These are phyloP conservation scores for Quercus gilva DNA, from an alignment of 306 rosid genomes.

Conservation along the genomic window DNA sequence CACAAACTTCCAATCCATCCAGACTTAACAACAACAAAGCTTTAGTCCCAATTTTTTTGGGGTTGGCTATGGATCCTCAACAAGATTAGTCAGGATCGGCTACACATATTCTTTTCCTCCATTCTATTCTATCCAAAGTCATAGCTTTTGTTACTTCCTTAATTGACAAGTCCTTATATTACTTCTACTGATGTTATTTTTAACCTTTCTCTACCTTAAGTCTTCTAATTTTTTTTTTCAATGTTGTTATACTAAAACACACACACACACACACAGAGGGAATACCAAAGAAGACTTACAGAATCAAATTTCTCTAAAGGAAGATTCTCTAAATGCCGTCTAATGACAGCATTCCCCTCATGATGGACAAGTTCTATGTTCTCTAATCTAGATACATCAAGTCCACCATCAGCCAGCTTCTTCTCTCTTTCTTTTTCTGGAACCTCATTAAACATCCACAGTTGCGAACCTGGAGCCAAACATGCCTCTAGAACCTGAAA, in stretches of 20 bases:
- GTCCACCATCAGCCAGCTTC: constrained; percentile 91
- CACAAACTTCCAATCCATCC: constrained; percentile 8
- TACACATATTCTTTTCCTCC: too few relatives aligned
- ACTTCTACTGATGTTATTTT: too few relatives aligned
- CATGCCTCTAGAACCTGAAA: constrained; percentile 93
- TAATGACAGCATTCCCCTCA: constrained; percentile 93
- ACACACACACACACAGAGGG: not conserved
- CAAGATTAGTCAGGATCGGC: too few relatives aligned
- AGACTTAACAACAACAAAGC: too few relatives aligned
- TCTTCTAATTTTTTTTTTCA: not conserved
- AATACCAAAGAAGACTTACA: constrained; percentile 44
- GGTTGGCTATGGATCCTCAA: too few relatives aligned
- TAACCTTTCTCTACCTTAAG: too few relatives aligned
- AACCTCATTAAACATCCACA: constrained; percentile 99
- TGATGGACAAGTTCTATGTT: constrained; percentile 87
- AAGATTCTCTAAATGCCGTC: constrained; percentile 88
- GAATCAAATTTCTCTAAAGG: constrained; percentile 98
- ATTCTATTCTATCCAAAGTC: too few relatives aligned
- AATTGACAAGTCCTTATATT: too few relatives aligned
- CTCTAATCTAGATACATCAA: constrained; percentile 61
- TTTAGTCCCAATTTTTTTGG: too few relatives aligned
- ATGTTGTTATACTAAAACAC: not conserved
- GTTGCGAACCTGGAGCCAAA: constrained; percentile 88
- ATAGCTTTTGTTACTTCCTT: not conserved
- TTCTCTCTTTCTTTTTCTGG: constrained; percentile 76